Evolutionary conservation across 495 filamentous ascomycete genomes (phyloP).

Genomic region (Rusavskia elegans): DNA sequence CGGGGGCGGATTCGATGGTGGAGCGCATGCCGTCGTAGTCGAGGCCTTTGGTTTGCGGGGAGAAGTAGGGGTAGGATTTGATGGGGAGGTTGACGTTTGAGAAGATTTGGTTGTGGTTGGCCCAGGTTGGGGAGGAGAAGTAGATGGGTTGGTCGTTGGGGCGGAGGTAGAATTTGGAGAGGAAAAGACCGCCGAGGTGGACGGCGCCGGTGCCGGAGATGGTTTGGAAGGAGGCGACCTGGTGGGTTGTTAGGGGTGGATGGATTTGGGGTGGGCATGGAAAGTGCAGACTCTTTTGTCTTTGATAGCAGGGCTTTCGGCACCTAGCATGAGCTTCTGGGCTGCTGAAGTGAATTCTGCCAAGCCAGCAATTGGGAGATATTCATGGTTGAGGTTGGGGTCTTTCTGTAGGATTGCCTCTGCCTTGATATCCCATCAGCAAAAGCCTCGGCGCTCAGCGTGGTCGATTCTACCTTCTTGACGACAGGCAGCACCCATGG

Average conservation of each 20-base stretch:
- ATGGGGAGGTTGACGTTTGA: conserved; percentile 69
- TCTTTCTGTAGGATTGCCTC: conserved; percentile 77
- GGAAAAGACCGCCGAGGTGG: conserved; percentile 40
- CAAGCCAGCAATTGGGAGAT: conserved; percentile 88
- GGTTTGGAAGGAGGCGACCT: conserved; percentile 40
- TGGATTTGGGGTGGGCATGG: not conserved
- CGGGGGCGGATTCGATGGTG: conserved; percentile 49
- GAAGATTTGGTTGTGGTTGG: conserved; percentile 98
- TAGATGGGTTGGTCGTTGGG: conserved; percentile 51
- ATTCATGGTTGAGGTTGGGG: conserved; percentile 90
- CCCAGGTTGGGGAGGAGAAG: conserved; percentile 90
- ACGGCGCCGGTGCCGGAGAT: conserved; percentile 45
- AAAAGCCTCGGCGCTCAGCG: not conserved
- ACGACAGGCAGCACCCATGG: conserved; percentile 98
- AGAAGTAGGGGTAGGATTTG: conserved; percentile 87
- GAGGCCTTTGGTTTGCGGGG: conserved; percentile 66
- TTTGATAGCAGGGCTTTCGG: conserved; percentile 59
- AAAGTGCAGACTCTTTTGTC: conserved; percentile 54
- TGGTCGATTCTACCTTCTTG: conserved; percentile 52
- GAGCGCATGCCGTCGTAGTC: conserved; percentile 78
- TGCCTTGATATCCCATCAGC: conserved; percentile 39
- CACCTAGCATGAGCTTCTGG: conserved; percentile 74
- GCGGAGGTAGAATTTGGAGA: conserved; percentile 35
- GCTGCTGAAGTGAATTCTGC: conserved; percentile 71
- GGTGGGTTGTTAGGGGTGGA: not conserved